phyloP scores from a whole-genome alignment of 108 stramenopile genomes.

The Skeletonema menzelii region DNA sequence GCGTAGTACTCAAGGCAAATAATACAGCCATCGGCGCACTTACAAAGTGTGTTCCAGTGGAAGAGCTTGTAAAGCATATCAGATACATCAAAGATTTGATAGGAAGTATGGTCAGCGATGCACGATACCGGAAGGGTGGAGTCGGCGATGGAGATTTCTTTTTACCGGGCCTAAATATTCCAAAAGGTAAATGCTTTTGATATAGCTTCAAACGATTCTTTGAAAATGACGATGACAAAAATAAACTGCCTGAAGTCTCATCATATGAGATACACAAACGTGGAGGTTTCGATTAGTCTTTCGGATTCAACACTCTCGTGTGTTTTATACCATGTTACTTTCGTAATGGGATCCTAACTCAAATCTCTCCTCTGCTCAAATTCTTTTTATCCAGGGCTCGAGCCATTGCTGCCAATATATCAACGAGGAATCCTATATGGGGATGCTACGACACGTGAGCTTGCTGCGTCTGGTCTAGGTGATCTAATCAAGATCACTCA shows the following conservation, averaged over 20 bases:
- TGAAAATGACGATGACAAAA: constrained; percentile 55
- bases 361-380: constrained; percentile 10
- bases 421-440: constrained; percentile 96
- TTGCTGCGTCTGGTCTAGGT: constrained; percentile 92
- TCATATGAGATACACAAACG: background rate
- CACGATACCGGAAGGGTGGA: constrained; percentile 81
- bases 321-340: background rate
- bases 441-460: constrained; percentile 73
- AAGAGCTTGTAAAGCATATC: constrained; percentile 90
- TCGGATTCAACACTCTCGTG: constrained; percentile 58
- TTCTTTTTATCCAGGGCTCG: constrained; percentile 66
- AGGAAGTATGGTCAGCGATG: constrained; percentile 90
- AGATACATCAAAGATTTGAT: constrained; percentile 91
- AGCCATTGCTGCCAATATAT: constrained; percentile 96
- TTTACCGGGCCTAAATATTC: constrained; percentile 93
- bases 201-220: background rate
- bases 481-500: constrained; percentile 91
- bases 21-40: constrained; percentile 73
- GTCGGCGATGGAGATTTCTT: constrained; percentile 89
- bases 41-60: constrained; percentile 82
- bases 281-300: constrained; percentile 82
- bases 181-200: constrained; percentile 74
- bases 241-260: constrained; percentile 38
- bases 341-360: background rate
- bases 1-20: constrained; percentile 65